These are phyloP conservation scores for Penicillium psychrosexuale DNA, from an alignment of 2,329 filamentous ascomycete species.

Conservation along the genomic window DNA sequence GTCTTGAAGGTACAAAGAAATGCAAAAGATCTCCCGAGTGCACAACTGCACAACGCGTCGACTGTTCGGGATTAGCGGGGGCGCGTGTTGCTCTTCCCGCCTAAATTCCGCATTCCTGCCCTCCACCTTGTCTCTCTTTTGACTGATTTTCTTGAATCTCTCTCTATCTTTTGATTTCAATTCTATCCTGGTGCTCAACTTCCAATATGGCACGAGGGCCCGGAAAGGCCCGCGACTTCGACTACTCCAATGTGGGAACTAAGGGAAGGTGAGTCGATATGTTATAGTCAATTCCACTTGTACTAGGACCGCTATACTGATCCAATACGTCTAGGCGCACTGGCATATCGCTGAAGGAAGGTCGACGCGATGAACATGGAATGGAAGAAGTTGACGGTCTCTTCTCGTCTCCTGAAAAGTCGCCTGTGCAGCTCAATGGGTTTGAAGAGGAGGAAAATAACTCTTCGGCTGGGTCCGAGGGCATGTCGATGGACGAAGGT, in stretches of 20 bases:
- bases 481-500: constrained; percentile 65
- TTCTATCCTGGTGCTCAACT: constrained; percentile 15
- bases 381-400: constrained; percentile 83
- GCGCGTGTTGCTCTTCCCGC: constrained; percentile 21
- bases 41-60: constrained; percentile 30
- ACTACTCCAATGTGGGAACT: constrained; percentile 49
- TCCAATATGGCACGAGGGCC: constrained; percentile 41
- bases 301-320: constrained; percentile 10
- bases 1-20: not conserved
- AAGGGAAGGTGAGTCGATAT: constrained; percentile 43
- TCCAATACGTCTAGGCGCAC: constrained; percentile 66
- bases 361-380: constrained; percentile 83
- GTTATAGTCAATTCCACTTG: constrained; percentile 3
- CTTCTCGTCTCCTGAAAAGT: constrained; percentile 80
- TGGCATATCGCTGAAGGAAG: constrained; percentile 76
- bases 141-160: not conserved
- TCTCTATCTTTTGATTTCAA: not conserved
- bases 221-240: constrained; percentile 45
- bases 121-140: constrained; percentile 10
- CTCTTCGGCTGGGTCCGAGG: constrained; percentile 53
- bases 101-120: constrained; percentile 26
- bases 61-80: constrained; percentile 36
- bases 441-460: constrained; percentile 36
- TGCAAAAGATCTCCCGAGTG: not conserved
- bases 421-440: constrained; percentile 39